Evolutionary conservation across 257 asterid genomes (phyloP), one percentile per base, ranked within the genome.

Genomic region (Thymus mandschuricus): DNA sequence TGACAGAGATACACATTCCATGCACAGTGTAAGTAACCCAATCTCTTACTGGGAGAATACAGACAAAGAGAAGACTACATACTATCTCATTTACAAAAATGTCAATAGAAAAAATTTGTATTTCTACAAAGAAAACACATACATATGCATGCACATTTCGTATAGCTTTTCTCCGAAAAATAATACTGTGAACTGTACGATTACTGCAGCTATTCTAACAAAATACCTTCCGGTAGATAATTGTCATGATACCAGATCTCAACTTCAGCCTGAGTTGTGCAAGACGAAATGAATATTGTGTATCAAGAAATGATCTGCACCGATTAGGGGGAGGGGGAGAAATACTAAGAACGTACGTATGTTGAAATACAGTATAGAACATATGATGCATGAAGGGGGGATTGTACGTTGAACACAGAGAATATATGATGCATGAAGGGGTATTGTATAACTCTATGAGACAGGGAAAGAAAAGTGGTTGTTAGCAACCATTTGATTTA

Each of bases 281-380:
- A 70, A 94, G 96, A 72, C 82, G 95, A 76, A 85, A 89, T 54
- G 92, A 75, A 69, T 91, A 91, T 61, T 94, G 99, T 43, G 99
- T 94, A 69, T 94, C 98, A 27, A 94, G 97, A 83, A 91, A 86
- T 59, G 99, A 94, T 85, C 99, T 91, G 96, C 87, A 78, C 60
- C 48, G 72, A 81, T 60, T 34, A 21, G 75, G 68, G 68, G 44
- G 44, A 12, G 7, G 60, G 66, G 35, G 34, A 21, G 21, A 21
- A 21, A 21, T 21, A 21, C 21, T 21, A 21, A 21, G 21, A 21
- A 21, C 21, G 21, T 21, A 21, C 21, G 21, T 21, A 21, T 21
- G 21, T 21, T 21, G 21, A 21, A 21, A 21, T 21, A 21, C 21
- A 21, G 21, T 21, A 21, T 21, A 21, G 21, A 21, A 21, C 21